Conservation (phyloP, 768 basidiomycete genomes). For the Auriculariales sp. region DNA sequence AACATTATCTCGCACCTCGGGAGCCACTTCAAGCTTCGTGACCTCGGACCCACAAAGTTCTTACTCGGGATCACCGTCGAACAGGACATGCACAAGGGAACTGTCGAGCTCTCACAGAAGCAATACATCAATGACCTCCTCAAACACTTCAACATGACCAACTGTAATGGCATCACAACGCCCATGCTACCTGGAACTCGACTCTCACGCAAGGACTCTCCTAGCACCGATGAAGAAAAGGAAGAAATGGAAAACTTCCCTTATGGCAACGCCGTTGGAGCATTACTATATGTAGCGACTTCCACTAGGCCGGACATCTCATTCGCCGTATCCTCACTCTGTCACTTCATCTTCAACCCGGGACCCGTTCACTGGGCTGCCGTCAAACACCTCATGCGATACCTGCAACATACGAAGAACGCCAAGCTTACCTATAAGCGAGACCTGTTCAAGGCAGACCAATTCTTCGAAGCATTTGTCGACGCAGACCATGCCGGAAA, state of each 20-base stretch:
- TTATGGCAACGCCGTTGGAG: slow-evolving; percentile 18
- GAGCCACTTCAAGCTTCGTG: slow-evolving; percentile 8
- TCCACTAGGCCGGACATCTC: slow-evolving; percentile 22
- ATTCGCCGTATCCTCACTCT: slow-evolving; percentile 16
- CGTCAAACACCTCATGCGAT: slow-evolving; percentile 20
- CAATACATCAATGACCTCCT: slow-evolving; percentile 10
- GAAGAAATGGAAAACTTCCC: slow-evolving; percentile 19
- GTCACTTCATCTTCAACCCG: slow-evolving; percentile 18
- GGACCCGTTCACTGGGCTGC: slow-evolving; percentile 21
- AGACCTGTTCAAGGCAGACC: neutral
- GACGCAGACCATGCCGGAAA: slow-evolving; percentile 17
- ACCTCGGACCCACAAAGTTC: slow-evolving; percentile 14
- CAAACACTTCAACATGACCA: slow-evolving; percentile 2
- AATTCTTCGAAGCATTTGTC: slow-evolving; percentile 10
- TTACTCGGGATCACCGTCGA: slow-evolving; percentile 11
- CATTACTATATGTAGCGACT: slow-evolving; percentile 17
- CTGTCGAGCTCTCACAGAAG: slow-evolving; percentile 7
- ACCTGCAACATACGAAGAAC: slow-evolving; percentile 21
- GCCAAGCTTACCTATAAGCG: neutral
- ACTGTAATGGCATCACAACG: slow-evolving; percentile 8
- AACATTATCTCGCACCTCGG: no score
- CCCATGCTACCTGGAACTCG: slow-evolving; percentile 7
- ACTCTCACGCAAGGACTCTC: slow-evolving; percentile 2
- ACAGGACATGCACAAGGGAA: slow-evolving; percentile 1
- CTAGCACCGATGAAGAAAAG: slow-evolving; percentile 5